Conservation (phyloP, 148 eudicot species). For the Mesembryanthemum crystallinum region DNA sequence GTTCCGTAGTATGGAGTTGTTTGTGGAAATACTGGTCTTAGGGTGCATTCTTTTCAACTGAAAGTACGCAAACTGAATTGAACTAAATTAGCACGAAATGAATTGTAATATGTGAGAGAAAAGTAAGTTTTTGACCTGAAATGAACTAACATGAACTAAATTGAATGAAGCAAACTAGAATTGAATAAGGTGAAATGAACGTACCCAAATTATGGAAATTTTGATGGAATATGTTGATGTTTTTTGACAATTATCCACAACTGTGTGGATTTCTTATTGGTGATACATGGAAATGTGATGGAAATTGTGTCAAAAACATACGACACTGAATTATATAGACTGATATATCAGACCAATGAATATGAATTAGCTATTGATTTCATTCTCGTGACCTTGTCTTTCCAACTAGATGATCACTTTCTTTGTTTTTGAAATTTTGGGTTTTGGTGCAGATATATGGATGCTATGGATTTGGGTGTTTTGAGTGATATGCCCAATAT, state of each 20-base stretch:
- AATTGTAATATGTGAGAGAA: too few relatives aligned
- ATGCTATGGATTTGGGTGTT: constrained; percentile 73
- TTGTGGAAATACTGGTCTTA: too few relatives aligned
- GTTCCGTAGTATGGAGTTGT: too few relatives aligned
- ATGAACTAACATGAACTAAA: too few relatives aligned
- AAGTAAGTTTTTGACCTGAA: too few relatives aligned
- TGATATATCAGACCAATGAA: not conserved
- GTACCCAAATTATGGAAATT: not conserved
- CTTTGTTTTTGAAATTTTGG: not conserved
- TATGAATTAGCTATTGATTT: not conserved
- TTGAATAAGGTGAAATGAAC: too few relatives aligned
- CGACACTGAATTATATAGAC: not conserved
- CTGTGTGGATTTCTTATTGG: too few relatives aligned
- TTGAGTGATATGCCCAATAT: constrained; percentile 77
- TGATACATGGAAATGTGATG: not conserved
- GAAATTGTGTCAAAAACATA: not conserved
- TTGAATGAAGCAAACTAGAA: too few relatives aligned
- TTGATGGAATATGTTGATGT: not conserved
- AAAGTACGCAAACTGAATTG: too few relatives aligned
- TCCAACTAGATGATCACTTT: not conserved
- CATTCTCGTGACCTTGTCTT: not conserved
- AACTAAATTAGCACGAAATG: too few relatives aligned
- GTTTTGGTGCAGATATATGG: constrained; percentile 57
- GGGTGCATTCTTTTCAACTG: too few relatives aligned
- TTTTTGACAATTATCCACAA: not conserved